phyloP scores from a whole-genome alignment of 495 filamentous ascomycete species.

The Xylaria longipes region DNA sequence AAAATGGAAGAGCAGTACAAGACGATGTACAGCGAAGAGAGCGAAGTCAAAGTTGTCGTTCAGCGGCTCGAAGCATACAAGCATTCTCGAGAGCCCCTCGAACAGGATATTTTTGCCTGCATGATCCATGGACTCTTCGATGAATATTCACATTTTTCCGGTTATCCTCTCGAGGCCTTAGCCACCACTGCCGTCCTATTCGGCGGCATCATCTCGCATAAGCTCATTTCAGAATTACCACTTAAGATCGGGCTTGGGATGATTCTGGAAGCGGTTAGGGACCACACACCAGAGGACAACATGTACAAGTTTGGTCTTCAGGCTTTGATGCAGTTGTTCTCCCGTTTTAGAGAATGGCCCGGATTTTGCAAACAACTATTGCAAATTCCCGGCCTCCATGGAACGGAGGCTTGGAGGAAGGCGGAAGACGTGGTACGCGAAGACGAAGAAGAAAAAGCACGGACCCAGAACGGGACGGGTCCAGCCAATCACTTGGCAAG shows the following conservation, averaged over 20 bases:
- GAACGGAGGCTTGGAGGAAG: constrained; percentile 81
- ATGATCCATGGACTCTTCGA: constrained; percentile 99
- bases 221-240: constrained; percentile 85
- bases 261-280: constrained; percentile 92
- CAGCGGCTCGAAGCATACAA: constrained; percentile 84
- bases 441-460: constrained; percentile 59
- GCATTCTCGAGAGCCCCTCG: constrained; percentile 76
- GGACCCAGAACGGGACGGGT: constrained; percentile 51
- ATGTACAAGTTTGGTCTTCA: constrained; percentile 99
- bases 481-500: constrained; percentile 30
- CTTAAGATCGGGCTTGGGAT: constrained; percentile 91
- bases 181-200: constrained; percentile 96
- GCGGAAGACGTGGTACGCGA: constrained; percentile 80
- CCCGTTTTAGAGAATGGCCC: constrained; percentile 88
- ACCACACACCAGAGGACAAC: constrained; percentile 75
- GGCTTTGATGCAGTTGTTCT: constrained; percentile 84
- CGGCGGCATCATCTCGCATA: constrained; percentile 92
- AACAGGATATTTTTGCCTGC: constrained; percentile 94
- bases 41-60: constrained; percentile 80
- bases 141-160: constrained; percentile 92
- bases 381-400: constrained; percentile 78
- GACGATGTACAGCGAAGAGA: constrained; percentile 90
- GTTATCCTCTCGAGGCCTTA: constrained; percentile 91
- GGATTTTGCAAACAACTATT: constrained; percentile 84
- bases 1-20: constrained; percentile 98